A percentile compares a stretch with the other conserved stretches of the same genome.
phyloP scores from a whole-genome alignment of 2,329 filamentous ascomycete genomes.

The Neopestalotiopsis sp. region DNA sequence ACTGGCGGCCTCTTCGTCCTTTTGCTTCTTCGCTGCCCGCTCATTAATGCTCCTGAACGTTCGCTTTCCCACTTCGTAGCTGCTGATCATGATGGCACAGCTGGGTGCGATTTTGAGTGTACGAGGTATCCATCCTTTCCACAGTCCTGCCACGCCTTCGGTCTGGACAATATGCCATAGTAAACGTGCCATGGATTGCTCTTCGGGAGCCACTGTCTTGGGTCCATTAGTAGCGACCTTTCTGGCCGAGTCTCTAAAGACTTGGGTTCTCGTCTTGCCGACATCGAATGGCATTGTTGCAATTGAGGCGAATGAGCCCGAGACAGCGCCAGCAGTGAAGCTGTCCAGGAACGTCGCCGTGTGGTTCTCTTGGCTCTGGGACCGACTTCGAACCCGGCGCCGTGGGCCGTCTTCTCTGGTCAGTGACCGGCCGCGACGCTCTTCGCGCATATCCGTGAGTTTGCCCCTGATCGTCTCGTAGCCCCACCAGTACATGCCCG shows the following conservation, averaged over 20 bases:
- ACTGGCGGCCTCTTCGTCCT: conserved; percentile 22
- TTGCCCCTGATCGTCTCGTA: conserved; percentile 83
- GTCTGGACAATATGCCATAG: conserved; percentile 90
- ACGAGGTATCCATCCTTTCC: conserved; percentile 89
- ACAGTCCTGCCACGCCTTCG: conserved; percentile 82
- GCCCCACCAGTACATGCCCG: conserved; percentile 96
- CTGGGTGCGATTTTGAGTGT: conserved; percentile 95
- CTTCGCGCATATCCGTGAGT: conserved; percentile 72
- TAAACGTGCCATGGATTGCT: conserved; percentile 79
- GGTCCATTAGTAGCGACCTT: conserved; percentile 33
- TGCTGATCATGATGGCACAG: conserved; percentile 99
- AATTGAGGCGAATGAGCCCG: conserved; percentile 84
- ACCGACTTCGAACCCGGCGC: conserved; percentile 54
- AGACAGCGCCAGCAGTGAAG: conserved; percentile 83
- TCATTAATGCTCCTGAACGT: conserved; percentile 79
- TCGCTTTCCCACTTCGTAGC: conserved; percentile 94
- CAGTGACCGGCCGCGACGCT: conserved; percentile 48
- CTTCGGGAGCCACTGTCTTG: conserved; percentile 64
- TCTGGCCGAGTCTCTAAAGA: conserved; percentile 65
- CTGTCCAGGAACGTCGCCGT: conserved; percentile 83
- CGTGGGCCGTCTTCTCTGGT: conserved; percentile 41
- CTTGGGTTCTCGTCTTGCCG: conserved; percentile 93
- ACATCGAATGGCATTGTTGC: conserved; percentile 97
- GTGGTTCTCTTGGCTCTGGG: conserved; percentile 72
- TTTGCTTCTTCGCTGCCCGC: conserved; percentile 38